Evolutionary conservation across 2,329 filamentous ascomycete genomes (phyloP), one percentile per base, ranked within the genome.

Genomic region (Exophiala spinifera): DNA sequence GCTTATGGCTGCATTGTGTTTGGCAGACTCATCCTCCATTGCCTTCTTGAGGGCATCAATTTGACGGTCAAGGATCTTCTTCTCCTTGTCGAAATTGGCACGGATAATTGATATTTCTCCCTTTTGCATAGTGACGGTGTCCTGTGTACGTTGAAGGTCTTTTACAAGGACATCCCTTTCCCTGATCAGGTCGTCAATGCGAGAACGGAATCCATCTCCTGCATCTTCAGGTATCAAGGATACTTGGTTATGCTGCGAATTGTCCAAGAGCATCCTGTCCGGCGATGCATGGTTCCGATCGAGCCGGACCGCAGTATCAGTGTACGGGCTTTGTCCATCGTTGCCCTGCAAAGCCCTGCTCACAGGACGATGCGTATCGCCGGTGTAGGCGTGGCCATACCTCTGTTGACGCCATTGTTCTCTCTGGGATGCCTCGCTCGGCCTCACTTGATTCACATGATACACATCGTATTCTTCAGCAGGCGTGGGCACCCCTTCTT

Each of bases 41-140:
- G 74, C 60, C 57, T 79, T 79, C 56, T 81, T 77, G 61, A 84
- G 68, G 7, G 76, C 72, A 20, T 70, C 68, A 14, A 85, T 64
- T 62, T 78, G 74, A 46, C 74, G 73, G 62, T 83, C 79, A 65
- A 80, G 77, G 28, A 79, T 76, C 56, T 79, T 78, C 21, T 67
- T 70, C 8, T 77, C 67, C 61, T 79, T 80, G 31, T 77, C 74
- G 59, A 80, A 76, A 56, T 84, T 84, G 17, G 77, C 74, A 13
- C 83, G 77, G 15, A 86, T 76, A 36, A 84, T 85, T 34, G 82
- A 76, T 37, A 82, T 82, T 65, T 86, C 83, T 28, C 83, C 83
- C 6, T 78, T 70, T 65, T 82, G 83, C 20, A 75, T 73, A 54
- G 74, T 70, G 1, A 74, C 74, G 36, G 72, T 64, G 11, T 68